Conservation (phyloP, 169 alveolate species). For the Amoebophrya sp. region DNA sequence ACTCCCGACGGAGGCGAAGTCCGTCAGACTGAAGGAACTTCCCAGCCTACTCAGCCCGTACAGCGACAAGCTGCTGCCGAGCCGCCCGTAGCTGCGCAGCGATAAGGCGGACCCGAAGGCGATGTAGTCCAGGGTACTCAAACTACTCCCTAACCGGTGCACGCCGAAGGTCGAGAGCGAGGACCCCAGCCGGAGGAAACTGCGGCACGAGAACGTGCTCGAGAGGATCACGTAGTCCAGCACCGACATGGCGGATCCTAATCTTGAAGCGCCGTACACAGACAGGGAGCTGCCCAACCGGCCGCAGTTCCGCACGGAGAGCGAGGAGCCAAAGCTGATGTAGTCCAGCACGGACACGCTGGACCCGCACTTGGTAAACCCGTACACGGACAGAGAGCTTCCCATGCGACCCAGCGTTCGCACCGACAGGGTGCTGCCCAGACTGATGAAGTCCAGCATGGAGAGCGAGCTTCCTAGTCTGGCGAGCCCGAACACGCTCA, state of each 20-base stretch:
- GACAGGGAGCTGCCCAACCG: neutral
- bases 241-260: neutral
- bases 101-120: constrained; percentile 8
- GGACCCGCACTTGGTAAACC: neutral
- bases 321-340: neutral
- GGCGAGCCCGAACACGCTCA: constrained; percentile 26
- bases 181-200: neutral
- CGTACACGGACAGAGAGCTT: neutral
- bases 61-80: constrained; percentile 7
- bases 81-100: neutral
- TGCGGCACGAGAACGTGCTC: neutral
- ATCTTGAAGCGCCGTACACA: neutral
- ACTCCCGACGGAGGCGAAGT: neutral
- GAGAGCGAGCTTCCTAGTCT: neutral
- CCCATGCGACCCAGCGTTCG: neutral
- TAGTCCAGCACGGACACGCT: neutral
- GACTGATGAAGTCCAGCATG: constrained; percentile 33
- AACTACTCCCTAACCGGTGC: neutral
- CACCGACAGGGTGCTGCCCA: constrained; percentile 11
- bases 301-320: neutral
- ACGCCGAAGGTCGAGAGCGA: constrained; percentile 31
- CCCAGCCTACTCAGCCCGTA: constrained; percentile 28
- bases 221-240: constrained; percentile 20
- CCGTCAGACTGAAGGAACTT: neutral
- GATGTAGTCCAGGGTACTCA: constrained; percentile 29